Evolutionary conservation across 169 alveolate species (phyloP).

Genomic region (Plasmodium cynomolgi): DNA sequence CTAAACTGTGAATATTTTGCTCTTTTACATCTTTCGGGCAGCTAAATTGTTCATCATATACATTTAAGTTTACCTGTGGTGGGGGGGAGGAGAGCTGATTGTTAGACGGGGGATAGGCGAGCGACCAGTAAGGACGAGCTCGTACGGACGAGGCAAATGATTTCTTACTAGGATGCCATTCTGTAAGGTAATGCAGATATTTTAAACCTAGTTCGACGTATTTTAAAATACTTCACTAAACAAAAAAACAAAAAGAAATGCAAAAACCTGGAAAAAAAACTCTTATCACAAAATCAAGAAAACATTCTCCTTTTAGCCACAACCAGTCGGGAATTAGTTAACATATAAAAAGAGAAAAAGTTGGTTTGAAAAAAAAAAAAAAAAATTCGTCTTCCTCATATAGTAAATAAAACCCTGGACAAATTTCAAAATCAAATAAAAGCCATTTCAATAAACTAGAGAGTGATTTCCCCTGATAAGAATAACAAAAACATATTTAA

Average conservation of each 20-base stretch:
- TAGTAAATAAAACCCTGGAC: neutral
- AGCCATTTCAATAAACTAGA: neutral
- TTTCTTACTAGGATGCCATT: neutral
- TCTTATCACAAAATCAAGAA: neutral
- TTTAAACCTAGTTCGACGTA: neutral
- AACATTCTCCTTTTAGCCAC: neutral
- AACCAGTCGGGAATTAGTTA: neutral
- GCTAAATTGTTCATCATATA: neutral
- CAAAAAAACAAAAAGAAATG: neutral
- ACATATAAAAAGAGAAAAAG: neutral
- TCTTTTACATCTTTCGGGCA: neutral
- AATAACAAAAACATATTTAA: neutral
- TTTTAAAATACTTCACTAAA: neutral
- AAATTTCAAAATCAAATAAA: neutral
- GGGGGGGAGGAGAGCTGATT: neutral
- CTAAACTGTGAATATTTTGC: neutral
- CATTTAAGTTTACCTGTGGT: neutral
- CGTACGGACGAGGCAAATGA: neutral
- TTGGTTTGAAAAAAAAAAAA: neutral
- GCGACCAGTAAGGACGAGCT: neutral
- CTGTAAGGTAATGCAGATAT: neutral
- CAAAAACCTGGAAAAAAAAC: neutral
- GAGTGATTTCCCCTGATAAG: neutral
- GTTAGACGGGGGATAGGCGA: neutral
- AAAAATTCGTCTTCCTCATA: neutral